Base-by-base conservation (phyloP, 148 eudicot species). In the Rheum nobile region DNA sequence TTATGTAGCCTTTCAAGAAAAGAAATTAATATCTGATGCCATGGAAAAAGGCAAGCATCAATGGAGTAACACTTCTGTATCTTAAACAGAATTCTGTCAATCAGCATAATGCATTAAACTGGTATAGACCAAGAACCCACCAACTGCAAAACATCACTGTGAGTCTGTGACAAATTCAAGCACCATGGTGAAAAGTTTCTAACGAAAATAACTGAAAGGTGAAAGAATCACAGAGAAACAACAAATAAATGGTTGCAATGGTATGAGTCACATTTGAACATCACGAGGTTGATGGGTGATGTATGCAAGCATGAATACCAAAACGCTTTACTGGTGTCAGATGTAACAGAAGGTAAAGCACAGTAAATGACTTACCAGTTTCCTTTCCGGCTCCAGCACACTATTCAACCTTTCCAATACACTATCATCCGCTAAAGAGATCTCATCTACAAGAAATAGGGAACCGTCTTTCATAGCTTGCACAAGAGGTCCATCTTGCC, bases 401-500 rank as follows among this genome's bases (percentile, higher is more conserved):
- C 99, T 95, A 79, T 95, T 95, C 80, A 95, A 75, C 76, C 99
- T 88, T 84, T 95, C 99, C 68, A 95, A 88, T 35, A 95, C 97
- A 77, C 99, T 91, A 71, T 95, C 99, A 86, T 95, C 99, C 34
- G 99, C 99, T 82, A 95, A 86, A 69, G 99, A 95, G 70, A 95
- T 92, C 79, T 95, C 99, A 73, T 95, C 99, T 75, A 92, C 99
- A 80, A 95, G 97, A 80, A 95, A 82, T 31, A 95, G 75, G 76
- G 90, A 90, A 52, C 96, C 99, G 32, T 79, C 83, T 83, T 87
- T 92, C 99, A 95, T 95, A 79, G 99, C 96, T 79, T 87, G 79
- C 78, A 95, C 91, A 67, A 95, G 93, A 11, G 99, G 91, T 55
- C 99, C 99, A 84, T 95, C 97, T 84, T 92, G 97, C 99, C 99